Conservation (phyloP, 2,329 filamentous ascomycete species). For the Botrytis galanthina region DNA sequence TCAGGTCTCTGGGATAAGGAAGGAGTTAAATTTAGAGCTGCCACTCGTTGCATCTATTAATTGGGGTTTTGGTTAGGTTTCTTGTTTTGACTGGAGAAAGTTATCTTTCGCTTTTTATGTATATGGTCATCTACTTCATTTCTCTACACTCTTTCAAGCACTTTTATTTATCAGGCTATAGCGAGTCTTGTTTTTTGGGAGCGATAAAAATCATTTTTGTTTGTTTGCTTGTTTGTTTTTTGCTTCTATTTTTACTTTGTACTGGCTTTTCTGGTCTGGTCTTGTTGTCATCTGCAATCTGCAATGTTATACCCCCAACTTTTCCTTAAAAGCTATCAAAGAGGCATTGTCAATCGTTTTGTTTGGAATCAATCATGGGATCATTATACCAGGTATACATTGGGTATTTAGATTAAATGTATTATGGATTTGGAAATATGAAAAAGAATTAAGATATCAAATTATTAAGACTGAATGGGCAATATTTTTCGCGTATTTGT, state of each 20-base stretch:
- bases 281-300: not conserved
- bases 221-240: not conserved
- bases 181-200: not conserved
- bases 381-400: not conserved
- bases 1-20: not conserved
- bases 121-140: conserved; percentile 11
- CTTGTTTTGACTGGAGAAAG: not conserved
- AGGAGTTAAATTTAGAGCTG: conserved; percentile 18
- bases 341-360: conserved; percentile 3
- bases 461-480: not conserved
- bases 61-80: not conserved
- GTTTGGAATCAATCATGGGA: not conserved
- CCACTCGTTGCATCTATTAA: not conserved
- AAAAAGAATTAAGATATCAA: not conserved
- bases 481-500: not conserved
- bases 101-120: conserved; percentile 7
- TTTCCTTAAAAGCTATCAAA: not conserved
- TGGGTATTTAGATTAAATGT: not conserved
- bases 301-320: conserved; percentile 11
- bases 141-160: conserved; percentile 12
- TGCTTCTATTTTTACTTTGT: conserved; percentile 5
- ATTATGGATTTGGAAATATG: not conserved
- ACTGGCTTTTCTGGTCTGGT: not conserved
- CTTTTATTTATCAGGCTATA: not conserved
- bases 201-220: not conserved